Base-by-base conservation (phyloP, 495 filamentous ascomycete species). In the Annulohypoxylon maeteangense region DNA sequence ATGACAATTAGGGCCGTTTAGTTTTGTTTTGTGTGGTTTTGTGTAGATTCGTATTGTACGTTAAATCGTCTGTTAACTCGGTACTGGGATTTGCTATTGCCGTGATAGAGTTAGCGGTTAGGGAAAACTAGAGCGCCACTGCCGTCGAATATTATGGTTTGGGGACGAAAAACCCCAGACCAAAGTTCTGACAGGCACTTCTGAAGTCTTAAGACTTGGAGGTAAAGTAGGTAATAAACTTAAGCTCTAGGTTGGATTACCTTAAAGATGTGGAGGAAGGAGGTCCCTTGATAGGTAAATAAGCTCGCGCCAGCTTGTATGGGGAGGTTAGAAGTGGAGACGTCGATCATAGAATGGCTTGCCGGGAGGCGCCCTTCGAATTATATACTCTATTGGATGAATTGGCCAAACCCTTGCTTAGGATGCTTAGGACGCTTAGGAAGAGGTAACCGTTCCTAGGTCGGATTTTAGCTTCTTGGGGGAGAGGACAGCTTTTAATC, bases 341-440 rank as follows among this genome's bases (percentile, higher is more conserved):
- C 70, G 75, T 75, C 70, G 75, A 77, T 75, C 72, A 67, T 65
- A 54, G 63, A 38, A 61, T 54, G 66, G 59, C 64, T 59, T 64
- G 64, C 64, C 75, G 75, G 67, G 72, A 77, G 67, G 75, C 75
- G 75, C 65, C 67, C 62, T 62, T 74, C 40, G 69, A 75, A 71
- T 70, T 70, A 68, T 71, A 77, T 77, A 75, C 69, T 71, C 65
- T 74, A 58, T 64, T 68, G 63, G 70, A 64, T 42, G 58, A 55
- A 55, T 72, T 55, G 48, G 36, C 12, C 5, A 48, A 67, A 76
- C 58, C 68, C 71, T 70, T 70, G 68, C 50, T 58, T 57, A n/a
- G n/a, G n/a, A n/a, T n/a, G n/a, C n/a, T n/a, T n/a, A n/a, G n/a
- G n/a, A n/a, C n/a, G n/a, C n/a, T n/a, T n/a, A 58, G 48, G 14